A percentile compares a stretch with the other conserved stretches of the same genome.
Conservation (phyloP, 768 basidiomycete species). For the Rhizopogon roseolus region DNA sequence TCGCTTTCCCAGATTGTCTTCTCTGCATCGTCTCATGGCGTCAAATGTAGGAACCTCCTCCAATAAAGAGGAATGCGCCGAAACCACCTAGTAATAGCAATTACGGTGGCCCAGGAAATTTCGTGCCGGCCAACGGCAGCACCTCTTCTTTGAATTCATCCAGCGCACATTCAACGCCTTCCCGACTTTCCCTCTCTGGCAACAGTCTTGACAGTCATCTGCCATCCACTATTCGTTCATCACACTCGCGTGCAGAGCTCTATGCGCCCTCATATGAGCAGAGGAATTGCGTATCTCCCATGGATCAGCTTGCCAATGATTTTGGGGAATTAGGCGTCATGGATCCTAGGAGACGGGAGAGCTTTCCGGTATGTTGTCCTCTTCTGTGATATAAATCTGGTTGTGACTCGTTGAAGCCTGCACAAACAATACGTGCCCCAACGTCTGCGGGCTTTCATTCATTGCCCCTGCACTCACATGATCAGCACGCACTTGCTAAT, state of each 20-base stretch:
- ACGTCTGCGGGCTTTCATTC: constrained; percentile 28
- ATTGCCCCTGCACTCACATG: constrained; percentile 32
- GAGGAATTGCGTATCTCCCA: constrained; percentile 26
- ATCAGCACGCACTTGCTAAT: constrained; percentile 20
- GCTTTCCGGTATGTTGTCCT: constrained; percentile 45
- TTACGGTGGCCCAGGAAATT: constrained; percentile 78
- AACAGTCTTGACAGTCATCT: constrained; percentile 43
- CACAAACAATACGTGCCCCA: constrained; percentile 34
- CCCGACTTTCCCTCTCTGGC: constrained; percentile 15
- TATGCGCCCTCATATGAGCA: constrained; percentile 76
- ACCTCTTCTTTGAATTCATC: constrained; percentile 20
- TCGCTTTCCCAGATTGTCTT: not conserved
- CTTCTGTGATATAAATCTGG: constrained; percentile 5
- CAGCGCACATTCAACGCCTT: constrained; percentile 8
- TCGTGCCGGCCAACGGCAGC: constrained; percentile 47
- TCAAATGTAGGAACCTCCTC: constrained; percentile 64
- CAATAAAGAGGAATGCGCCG: constrained; percentile 57
- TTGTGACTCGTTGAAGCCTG: constrained; percentile 23
- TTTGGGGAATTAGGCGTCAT: constrained; percentile 63
- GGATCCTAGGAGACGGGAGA: constrained; percentile 49
- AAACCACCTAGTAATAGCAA: constrained; percentile 51
- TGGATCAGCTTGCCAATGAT: constrained; percentile 57
- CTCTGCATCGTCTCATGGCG: constrained; percentile 1
- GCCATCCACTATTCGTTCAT: constrained; percentile 57
- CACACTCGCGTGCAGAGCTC: constrained; percentile 61